Conservation (phyloP, 495 filamentous ascomycete genomes). For the Bombardia bombarda region DNA sequence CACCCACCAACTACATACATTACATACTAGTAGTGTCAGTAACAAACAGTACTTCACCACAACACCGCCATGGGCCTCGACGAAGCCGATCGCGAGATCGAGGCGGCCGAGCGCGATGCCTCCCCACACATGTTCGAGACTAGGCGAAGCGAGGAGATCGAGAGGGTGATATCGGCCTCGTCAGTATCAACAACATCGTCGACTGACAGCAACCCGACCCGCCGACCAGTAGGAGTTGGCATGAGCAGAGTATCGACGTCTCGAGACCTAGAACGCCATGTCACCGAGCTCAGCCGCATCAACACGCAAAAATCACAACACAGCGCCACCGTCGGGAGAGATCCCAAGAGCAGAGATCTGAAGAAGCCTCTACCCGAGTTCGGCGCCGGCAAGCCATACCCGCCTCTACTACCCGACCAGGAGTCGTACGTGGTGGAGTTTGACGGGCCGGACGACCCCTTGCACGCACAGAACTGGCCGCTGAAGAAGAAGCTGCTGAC, state of each 20-base stretch:
- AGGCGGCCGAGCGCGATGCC: slow-evolving; percentile 37
- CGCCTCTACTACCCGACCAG: slow-evolving; percentile 58
- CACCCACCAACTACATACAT: too few species aligned
- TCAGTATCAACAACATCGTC: slow-evolving; percentile 41
- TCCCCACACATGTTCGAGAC: slow-evolving; percentile 18
- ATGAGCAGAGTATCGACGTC: slow-evolving; percentile 58
- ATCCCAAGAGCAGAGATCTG: slow-evolving; percentile 37
- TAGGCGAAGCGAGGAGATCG: slow-evolving; percentile 36
- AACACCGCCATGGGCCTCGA: slow-evolving; percentile 29
- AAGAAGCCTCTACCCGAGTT: slow-evolving; percentile 51
- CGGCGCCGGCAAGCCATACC: slow-evolving; percentile 72
- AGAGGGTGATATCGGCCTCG: slow-evolving; percentile 39
- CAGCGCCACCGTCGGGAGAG: slow-evolving; percentile 61
- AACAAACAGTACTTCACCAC: too few species aligned
- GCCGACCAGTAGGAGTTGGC: slow-evolving; percentile 12
- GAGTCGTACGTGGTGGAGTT: slow-evolving; percentile 90
- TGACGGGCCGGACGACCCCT: slow-evolving; percentile 66
- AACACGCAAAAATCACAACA: slow-evolving; percentile 69
- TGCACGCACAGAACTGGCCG: slow-evolving; percentile 81
- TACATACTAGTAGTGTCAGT: too few species aligned
- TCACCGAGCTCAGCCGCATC: slow-evolving; percentile 69
- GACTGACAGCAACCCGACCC: slow-evolving; percentile 11
- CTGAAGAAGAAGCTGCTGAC: slow-evolving; percentile 61
- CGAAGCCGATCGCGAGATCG: slow-evolving; percentile 44
- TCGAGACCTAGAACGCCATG: slow-evolving; percentile 60